phyloP scores from a whole-genome alignment of 768 basidiomycete genomes.

The Clitopilus passeckerianus region DNA sequence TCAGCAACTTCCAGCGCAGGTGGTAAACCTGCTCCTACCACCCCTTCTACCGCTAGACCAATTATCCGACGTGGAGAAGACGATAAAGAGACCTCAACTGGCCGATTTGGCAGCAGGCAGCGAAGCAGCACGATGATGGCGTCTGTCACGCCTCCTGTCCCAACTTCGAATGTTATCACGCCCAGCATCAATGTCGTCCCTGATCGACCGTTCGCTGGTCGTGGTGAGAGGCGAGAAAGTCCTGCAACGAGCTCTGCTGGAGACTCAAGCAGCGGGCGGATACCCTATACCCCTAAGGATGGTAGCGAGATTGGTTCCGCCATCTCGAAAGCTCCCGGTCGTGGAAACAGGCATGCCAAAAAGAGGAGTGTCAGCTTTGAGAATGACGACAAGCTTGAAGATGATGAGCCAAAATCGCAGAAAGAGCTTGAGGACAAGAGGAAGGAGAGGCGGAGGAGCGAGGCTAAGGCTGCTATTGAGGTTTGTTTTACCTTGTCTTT shows the following conservation, averaged over 20 bases:
- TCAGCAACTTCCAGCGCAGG: background rate
- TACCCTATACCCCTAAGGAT: conserved; percentile 73
- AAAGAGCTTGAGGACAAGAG: conserved; percentile 49
- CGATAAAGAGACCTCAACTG: background rate
- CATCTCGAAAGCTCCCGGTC: conserved; percentile 6
- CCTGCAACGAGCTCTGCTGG: conserved; percentile 77
- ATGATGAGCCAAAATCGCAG: conserved; percentile 6
- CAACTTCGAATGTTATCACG: conserved; percentile 9
- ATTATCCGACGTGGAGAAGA: background rate
- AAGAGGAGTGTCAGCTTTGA: conserved; percentile 69
- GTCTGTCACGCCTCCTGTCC: background rate
- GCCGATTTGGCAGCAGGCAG: background rate
- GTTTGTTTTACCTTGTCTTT: conserved; percentile 34
- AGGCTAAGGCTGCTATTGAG: conserved; percentile 87
- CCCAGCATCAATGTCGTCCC: conserved; percentile 15
- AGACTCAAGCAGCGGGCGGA: conserved; percentile 74
- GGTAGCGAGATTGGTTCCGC: conserved; percentile 56
- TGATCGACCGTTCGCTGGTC: conserved; percentile 52
- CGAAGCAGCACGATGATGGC: conserved; percentile 2
- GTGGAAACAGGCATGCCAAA: conserved; percentile 35
- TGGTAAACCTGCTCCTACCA: background rate
- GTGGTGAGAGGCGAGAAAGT: conserved; percentile 45
- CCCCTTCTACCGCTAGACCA: background rate
- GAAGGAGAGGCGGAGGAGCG: conserved; percentile 69
- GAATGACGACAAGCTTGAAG: conserved; percentile 30